Base-by-base conservation (phyloP, 495 filamentous ascomycete species). In the Evernia prunastri region DNA sequence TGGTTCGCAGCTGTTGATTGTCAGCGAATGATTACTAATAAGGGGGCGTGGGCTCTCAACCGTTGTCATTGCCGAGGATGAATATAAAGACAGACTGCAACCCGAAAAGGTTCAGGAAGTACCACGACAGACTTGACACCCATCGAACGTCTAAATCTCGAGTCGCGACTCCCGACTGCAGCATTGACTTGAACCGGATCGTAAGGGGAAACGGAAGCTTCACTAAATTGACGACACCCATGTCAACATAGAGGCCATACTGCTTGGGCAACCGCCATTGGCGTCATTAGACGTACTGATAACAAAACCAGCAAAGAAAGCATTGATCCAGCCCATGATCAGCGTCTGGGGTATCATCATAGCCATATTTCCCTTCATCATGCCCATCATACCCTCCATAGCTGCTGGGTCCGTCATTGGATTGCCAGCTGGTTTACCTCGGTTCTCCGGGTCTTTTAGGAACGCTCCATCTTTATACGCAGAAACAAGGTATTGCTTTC, bases 241-340 rank as follows among this genome's bases (percentile, higher is more conserved):
- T 20, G 20, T 63, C 18, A 63, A 53, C 3, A 33, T 27, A 23
- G 11, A 43, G 20, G 2, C 37, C 6, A 23, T 43, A 40, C 13
- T 29, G 18, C 40, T 20, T n/a, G 18, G 3, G 13, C 15, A 43
- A 17, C 15, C 51, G 20, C 13, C 31, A 31, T 17, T 10, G 27
- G 9, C 33, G 42, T 25, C 6, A 47, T 31, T 11, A 39, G 3
- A 83, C 88, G 63, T 79, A 96, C 92, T 89, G 54, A 97, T 96
- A 45, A 98, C 94, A 74, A 96, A 98, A 27, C 94, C 94, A 49
- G 89, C 91, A 71, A 98, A 98, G 74, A 97, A 97, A 0, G 94
- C 91, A 79, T 97, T 98, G 70, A 98, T 97, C 94, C 94, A 98
- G 60, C 94, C 91, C 94, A 98, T 98, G 67, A 97, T 97, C 75